Base-by-base conservation (phyloP, 345 rosid genomes). In the Rhizophora apiculata region DNA sequence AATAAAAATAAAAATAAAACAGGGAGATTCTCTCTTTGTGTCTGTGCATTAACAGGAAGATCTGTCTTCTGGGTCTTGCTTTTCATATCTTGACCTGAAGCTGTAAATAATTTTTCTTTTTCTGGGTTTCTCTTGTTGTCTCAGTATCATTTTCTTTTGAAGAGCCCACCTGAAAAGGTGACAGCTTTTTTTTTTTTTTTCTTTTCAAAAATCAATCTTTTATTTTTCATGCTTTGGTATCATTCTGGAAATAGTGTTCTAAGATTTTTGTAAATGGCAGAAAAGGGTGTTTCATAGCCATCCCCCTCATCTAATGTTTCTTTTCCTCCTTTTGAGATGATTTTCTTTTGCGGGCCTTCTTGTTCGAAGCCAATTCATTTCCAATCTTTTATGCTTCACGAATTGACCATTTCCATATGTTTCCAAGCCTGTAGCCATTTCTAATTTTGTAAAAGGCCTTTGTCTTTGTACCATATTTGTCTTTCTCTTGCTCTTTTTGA, bases 381-480 rank as follows among this genome's bases (percentile, higher is more conserved):
- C 2, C 34, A 26, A 69, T 69, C 56, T 76, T 69, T 59, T 65
- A 63, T 60, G 77, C 69, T 74, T 59, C 56, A 19, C 36, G 36
- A 69, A 52, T 80, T 82, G 82, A 82, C 88, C 84, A 39, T 78
- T 85, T 85, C 83, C 24, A 64, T 64, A 56, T 62, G 79, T 78
- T 79, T 62, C 53, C 65, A 60, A 72, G 72, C 68, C 75, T 73
- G 72, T 78, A 68, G 68, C 63, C 78, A 70, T 76, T 68, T 74
- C 53, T 62, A 66, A 68, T 72, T 81, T 82, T 84, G 80, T 74
- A 10, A 59, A 29, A 51, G 20, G 48, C 39, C n/a, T 39, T 18
- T 62, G 48, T 63, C 30, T 53, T 27, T 43, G 21, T 69, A 31
- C 51, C 39, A 8, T 63, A 65, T 46, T 63, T 18, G 39, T 26